These are phyloP conservation scores for Globisporangium lucens DNA, from an alignment of 352 stramenopile genomes.

Conservation along the genomic window DNA sequence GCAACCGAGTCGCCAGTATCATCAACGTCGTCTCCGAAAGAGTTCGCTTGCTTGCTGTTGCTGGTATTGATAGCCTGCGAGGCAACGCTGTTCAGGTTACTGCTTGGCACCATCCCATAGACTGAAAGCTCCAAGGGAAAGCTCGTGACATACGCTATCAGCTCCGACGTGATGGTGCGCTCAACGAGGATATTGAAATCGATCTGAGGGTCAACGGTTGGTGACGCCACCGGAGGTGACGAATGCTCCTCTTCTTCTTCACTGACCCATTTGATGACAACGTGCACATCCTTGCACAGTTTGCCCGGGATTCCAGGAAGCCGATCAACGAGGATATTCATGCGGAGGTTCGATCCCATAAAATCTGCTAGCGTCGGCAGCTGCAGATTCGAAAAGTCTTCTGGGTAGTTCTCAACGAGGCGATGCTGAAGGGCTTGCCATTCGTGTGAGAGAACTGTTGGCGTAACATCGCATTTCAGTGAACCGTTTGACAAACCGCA, in stretches of 20 bases:
- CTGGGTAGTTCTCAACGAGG: constrained; percentile 52
- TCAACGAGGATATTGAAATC: constrained; percentile 62
- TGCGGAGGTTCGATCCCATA: constrained; percentile 48
- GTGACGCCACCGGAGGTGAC: constrained; percentile 39
- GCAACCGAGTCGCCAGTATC: constrained; percentile 30
- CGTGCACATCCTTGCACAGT: constrained; percentile 64
- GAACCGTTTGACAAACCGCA: constrained; percentile 32
- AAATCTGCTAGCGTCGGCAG: constrained; percentile 46
- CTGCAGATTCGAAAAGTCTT: constrained; percentile 33
- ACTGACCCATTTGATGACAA: constrained; percentile 49
- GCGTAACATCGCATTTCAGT: constrained; percentile 56
- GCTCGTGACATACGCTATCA: constrained; percentile 40
- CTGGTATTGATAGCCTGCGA: constrained; percentile 39
- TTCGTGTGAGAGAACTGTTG: constrained; percentile 67
- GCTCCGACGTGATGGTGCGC: constrained; percentile 40
- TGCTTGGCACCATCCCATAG: constrained; percentile 74
- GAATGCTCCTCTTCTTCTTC: constrained; percentile 29
- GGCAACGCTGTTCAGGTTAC: constrained; percentile 68
- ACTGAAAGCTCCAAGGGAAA: constrained; percentile 57
- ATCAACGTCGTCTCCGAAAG: constrained; percentile 20
- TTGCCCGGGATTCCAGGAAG: constrained; percentile 67
- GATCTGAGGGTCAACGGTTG: constrained; percentile 58
- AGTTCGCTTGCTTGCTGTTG: constrained; percentile 16
- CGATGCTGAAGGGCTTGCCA: constrained; percentile 69
- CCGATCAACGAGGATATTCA: constrained; percentile 48